These are phyloP conservation scores for Gaultheria prostrata DNA, from an alignment of 148 eudicot genomes.

Conservation along the genomic window DNA sequence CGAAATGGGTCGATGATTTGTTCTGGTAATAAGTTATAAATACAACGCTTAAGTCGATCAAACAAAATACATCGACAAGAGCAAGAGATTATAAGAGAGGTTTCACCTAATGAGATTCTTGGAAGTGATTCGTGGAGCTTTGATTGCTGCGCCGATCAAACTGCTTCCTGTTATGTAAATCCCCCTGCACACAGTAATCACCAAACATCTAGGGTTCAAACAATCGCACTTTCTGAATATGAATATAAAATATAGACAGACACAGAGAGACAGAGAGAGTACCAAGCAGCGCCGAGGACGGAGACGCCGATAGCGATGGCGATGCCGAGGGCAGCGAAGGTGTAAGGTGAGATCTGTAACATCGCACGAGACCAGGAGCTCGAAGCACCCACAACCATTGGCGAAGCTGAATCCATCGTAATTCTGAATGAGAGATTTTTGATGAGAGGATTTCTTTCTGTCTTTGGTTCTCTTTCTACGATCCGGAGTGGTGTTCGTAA, in stretches of 20 bases:
- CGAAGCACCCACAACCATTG: conserved; percentile 39
- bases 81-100: background rate
- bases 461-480: background rate
- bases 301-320: conserved; percentile 94
- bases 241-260: background rate
- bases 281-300: conserved; percentile 98
- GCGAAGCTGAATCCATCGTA: background rate
- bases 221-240: background rate
- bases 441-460: background rate
- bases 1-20: too few relatives aligned
- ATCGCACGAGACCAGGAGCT: conserved; percentile 81
- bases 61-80: background rate
- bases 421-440: background rate
- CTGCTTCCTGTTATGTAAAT: conserved; percentile 97
- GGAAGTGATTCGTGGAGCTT: conserved; percentile 97
- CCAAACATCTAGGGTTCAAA: background rate
- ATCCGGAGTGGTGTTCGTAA: background rate
- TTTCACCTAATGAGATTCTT: conserved; percentile 90
- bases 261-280: background rate
- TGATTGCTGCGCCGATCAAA: conserved; percentile 96
- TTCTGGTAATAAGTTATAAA: too few relatives aligned
- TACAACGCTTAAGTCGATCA: background rate
- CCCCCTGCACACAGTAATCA: conserved; percentile 49
- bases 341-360: conserved; percentile 89
- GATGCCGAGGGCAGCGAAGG: conserved; percentile 83